Evolutionary conservation across 1,284 basidiomycete genomes (phyloP), one percentile per base, ranked within the genome.

Genomic region (Ustilago tritici): DNA sequence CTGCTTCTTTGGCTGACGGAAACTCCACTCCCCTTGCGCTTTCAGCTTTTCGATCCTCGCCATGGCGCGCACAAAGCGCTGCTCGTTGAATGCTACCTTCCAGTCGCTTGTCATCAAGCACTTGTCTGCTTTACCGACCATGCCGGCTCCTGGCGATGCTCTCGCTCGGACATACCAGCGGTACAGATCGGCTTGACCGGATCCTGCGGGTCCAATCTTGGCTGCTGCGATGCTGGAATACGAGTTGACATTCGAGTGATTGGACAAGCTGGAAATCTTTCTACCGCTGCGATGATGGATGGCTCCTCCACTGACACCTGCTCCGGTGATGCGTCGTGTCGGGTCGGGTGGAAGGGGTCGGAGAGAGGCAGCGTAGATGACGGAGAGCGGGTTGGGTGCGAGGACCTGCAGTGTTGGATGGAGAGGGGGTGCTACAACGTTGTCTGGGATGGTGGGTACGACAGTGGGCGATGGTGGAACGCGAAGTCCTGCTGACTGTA

Each of bases 1-100:
- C 81, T 95, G 93, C 87, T 96, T 97, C 88, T 97, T 98, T 1
- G 95, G 94, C 83, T 99, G 97, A 55, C 95, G 89, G 83, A 97
- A 94, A 81, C 93, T 93, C 97, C 97, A 99, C 35, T 91, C 89
- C 1, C 92, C 92, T 14, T 90, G 89, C 17, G 91, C 89, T 87
- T 98, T 97, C 75, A 98, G 89, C 56, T 89, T 87, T 72, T 99
- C 95, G 60, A 99, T 92, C 8, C 92, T 90, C 57, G 95, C 94
- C 83, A 97, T 90, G 1, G 93, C 92, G 23, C 93, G 90, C 38
- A 93, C 69, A 36, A 85, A 85, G 53, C 80, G 75, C 61, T 85
- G 83, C 76, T 85, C 84, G 47, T 81, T 76, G 62, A 83, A 85
- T 0, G 84, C 84, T 8, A 83, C 84, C 40, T 80, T 81, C 84